Base-by-base conservation (phyloP, 208 protist species). In the Leishmania turanica region DNA sequence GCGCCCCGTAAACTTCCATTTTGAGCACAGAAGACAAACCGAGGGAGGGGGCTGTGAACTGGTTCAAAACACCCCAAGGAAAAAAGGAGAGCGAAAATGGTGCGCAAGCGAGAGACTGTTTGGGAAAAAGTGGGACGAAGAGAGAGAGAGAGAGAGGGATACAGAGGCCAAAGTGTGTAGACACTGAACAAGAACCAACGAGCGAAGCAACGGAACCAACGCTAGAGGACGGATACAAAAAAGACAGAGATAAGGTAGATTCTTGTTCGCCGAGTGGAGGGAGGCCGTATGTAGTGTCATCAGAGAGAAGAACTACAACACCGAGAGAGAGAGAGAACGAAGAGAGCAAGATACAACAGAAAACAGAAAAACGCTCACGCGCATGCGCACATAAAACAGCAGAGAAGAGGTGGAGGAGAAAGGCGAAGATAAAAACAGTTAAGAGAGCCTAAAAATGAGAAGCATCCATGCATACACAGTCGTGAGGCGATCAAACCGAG, bases 101-200 rank as follows among this genome's bases (percentile, higher is more conserved):
- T 21, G 51, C 51, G 51, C 51, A 54, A 54, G 53, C 53, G 4
- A 56, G 53, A 56, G 27, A 13, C 45, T 27, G 9, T 34, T 0
- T 31, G 24, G 9, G 24, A 34, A 1, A n/a, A 64, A 64, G 27
- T 34, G 27, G 24, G 58, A 15, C 8, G 8, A 24, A 13, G 27
- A 24, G 24, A 31, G 56, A 40, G 37, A 40, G 34, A 34, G 0
- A 34, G 34, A 34, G 34, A 62, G 21, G 11, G 60, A 15, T 37
- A 19, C 2, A 66, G n/a, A 24, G 40, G 24, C 0, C 24, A 77
- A 31, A 62, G 13, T 15, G 0, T n/a, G 37, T 15, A 6, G 1
- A 34, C 47, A 84, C 17, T 68, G 77, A 75, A 37, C 47, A 31
- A 74, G 49, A 65, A 62, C 8, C 19, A 47, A 51, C 56, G 60